Evolutionary conservation across 495 filamentous ascomycete genomes (phyloP).

Genomic region (Penicillium lagena): DNA sequence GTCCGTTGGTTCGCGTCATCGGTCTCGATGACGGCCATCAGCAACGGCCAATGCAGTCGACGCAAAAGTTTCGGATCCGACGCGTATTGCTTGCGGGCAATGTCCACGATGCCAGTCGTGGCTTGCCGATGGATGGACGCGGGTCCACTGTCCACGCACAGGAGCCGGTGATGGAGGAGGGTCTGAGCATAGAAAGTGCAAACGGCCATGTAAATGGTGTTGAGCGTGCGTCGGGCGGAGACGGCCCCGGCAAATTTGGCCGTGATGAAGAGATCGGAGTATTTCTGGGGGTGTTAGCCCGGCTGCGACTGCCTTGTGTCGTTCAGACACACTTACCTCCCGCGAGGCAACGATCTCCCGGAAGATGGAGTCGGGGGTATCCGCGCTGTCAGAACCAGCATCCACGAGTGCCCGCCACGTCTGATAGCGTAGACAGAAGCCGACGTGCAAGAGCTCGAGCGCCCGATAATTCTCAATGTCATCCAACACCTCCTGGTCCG

Average conservation of each 20-base stretch:
- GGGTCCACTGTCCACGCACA: slow-evolving; percentile 16
- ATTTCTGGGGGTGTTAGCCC: slow-evolving; percentile 21
- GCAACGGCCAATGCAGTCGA: slow-evolving; percentile 39
- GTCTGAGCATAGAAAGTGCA: slow-evolving; percentile 37
- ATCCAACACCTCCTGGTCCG: slow-evolving; percentile 38
- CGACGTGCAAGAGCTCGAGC: slow-evolving; percentile 30
- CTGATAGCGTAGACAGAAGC: slow-evolving; percentile 28
- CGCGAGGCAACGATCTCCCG: slow-evolving; percentile 26
- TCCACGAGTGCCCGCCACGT: slow-evolving; percentile 33
- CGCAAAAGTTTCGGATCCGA: slow-evolving; percentile 28
- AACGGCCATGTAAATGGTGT: slow-evolving; percentile 44
- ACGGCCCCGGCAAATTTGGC: slow-evolving; percentile 29
- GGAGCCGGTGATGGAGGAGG: slow-evolving; percentile 36
- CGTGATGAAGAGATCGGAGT: slow-evolving; percentile 37
- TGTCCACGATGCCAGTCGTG: slow-evolving; percentile 28
- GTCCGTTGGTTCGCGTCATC: slow-evolving; percentile 25
- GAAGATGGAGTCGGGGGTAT: slow-evolving; percentile 25
- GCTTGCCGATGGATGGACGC: slow-evolving; percentile 25
- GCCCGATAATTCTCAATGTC: slow-evolving; percentile 44
- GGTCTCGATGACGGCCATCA: slow-evolving; percentile 41
- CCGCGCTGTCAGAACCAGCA: slow-evolving; percentile 16
- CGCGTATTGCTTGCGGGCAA: slow-evolving; percentile 31
- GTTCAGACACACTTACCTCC: slow-evolving; percentile 18
- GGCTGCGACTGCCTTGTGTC: neutral
- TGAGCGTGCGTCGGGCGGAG: slow-evolving; percentile 33